Conservation (phyloP, 805 yeast genomes). For the Blastobotrys peoriensis region DNA sequence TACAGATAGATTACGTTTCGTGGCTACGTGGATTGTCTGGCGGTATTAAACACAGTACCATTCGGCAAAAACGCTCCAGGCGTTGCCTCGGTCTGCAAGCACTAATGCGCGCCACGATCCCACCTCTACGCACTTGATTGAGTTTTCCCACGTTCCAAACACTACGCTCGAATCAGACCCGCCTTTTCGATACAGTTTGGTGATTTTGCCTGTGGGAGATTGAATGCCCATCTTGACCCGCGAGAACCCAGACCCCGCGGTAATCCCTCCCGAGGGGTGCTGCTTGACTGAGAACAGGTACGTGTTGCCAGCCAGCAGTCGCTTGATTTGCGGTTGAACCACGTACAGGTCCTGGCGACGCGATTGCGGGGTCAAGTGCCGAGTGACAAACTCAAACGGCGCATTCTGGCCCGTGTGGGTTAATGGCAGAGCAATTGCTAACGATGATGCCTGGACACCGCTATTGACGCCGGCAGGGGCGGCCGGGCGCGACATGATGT, state of each 20-base stretch:
- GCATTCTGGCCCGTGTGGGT: constrained; percentile 63
- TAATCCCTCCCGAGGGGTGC: constrained; percentile 50
- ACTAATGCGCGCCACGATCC: constrained; percentile 85
- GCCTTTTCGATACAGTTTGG: constrained; percentile 49
- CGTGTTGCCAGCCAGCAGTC: constrained; percentile 48
- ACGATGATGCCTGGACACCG: constrained; percentile 55
- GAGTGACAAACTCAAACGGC: constrained; percentile 59
- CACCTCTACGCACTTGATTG: constrained; percentile 55
- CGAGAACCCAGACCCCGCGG: constrained; percentile 33
- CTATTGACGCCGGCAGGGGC: neutral
- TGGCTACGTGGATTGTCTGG: too few relatives aligned
- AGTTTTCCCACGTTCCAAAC: constrained; percentile 46
- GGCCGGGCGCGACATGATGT: constrained; percentile 44
- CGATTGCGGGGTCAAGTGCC: constrained; percentile 66
- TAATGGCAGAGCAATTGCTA: constrained; percentile 44
- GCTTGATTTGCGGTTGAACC: constrained; percentile 73
- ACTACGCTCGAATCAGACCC: constrained; percentile 34
- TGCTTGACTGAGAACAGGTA: constrained; percentile 62
- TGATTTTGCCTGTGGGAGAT: constrained; percentile 78
- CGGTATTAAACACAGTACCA: constrained; percentile 65
- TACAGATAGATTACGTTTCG: too few relatives aligned
- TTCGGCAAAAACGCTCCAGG: constrained; percentile 88
- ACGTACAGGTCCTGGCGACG: constrained; percentile 73
- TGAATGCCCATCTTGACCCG: constrained; percentile 63
- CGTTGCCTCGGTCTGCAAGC: constrained; percentile 64